Conservation (phyloP, 2,329 filamentous ascomycete species). For the Diplodia mutila region DNA sequence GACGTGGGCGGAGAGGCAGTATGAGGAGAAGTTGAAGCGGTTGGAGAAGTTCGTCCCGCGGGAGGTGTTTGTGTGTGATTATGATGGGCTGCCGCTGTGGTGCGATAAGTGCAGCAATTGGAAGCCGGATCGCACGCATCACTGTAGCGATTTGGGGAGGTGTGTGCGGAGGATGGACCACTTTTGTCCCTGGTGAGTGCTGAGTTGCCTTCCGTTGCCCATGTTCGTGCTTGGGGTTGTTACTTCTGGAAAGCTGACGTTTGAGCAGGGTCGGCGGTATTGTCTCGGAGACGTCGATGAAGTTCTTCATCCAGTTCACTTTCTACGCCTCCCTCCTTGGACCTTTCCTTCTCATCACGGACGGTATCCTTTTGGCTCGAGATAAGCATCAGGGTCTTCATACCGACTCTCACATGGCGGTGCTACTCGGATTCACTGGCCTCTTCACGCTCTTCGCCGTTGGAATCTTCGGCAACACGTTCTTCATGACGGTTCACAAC, state of each 20-base stretch:
- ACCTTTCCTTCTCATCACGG: constrained; percentile 63
- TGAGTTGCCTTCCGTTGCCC: not conserved
- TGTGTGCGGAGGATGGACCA: constrained; percentile 94
- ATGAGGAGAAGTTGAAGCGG: constrained; percentile 12
- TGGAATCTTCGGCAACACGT: constrained; percentile 74
- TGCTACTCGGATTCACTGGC: constrained; percentile 65
- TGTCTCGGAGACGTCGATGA: constrained; percentile 82
- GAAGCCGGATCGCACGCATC: constrained; percentile 87
- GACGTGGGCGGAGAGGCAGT: constrained; percentile 15
- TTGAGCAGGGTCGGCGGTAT: constrained; percentile 73
- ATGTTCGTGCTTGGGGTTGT: not conserved
- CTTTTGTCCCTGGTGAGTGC: constrained; percentile 75
- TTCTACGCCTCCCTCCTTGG: constrained; percentile 73
- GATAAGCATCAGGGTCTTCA: constrained; percentile 48
- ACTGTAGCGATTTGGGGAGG: constrained; percentile 78
- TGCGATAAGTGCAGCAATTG: constrained; percentile 82
- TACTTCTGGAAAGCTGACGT: not conserved
- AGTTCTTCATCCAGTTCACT: constrained; percentile 90
- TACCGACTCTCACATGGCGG: constrained; percentile 65
- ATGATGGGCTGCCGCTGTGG: constrained; percentile 82
- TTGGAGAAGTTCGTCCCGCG: constrained; percentile 69
- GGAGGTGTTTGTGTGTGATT: constrained; percentile 81
- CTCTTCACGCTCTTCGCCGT: constrained; percentile 81
- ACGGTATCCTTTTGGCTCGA: constrained; percentile 64
- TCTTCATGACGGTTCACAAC: constrained; percentile 72